Conservation (phyloP, 306 rosid species). For the Gastrolobium villosum region DNA sequence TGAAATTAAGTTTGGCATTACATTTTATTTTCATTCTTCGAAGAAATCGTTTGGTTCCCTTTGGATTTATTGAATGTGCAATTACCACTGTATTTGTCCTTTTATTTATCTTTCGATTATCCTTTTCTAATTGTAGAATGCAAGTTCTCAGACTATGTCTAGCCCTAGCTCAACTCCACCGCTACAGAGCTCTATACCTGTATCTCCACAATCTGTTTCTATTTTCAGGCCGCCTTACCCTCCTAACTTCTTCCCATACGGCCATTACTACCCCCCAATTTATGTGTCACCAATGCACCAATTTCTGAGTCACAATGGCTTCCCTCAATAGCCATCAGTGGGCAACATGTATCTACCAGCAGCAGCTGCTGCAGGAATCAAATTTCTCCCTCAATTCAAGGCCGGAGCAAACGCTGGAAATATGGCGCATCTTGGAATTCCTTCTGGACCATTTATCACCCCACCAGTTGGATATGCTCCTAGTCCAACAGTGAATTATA, state of each 20-base stretch:
- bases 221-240: constrained; percentile 84
- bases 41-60: neutral
- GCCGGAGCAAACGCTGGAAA: constrained; percentile 70
- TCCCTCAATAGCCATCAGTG: constrained; percentile 74
- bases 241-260: constrained; percentile 75
- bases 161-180: too few relatives aligned
- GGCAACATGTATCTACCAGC: constrained; percentile 72
- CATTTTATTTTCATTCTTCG: neutral
- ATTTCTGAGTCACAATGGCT: constrained; percentile 76
- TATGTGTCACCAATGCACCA: constrained; percentile 79
- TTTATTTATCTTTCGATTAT: too few relatives aligned
- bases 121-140: too few relatives aligned
- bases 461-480: constrained; percentile 72
- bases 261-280: constrained; percentile 74
- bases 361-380: constrained; percentile 63
- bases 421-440: constrained; percentile 67
- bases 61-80: neutral
- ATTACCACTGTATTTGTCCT: too few relatives aligned
- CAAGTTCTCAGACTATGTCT: too few relatives aligned
- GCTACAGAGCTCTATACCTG: too few relatives aligned
- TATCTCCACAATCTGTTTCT: too few relatives aligned
- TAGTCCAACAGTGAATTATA: constrained; percentile 57
- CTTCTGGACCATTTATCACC: constrained; percentile 70
- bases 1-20: neutral
- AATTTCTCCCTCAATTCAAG: constrained; percentile 74